Percentiles rank a stretch among this genome's conserved stretches.
Conservation (phyloP, 164 flowering plant species). For the Sextonia rubra region DNA sequence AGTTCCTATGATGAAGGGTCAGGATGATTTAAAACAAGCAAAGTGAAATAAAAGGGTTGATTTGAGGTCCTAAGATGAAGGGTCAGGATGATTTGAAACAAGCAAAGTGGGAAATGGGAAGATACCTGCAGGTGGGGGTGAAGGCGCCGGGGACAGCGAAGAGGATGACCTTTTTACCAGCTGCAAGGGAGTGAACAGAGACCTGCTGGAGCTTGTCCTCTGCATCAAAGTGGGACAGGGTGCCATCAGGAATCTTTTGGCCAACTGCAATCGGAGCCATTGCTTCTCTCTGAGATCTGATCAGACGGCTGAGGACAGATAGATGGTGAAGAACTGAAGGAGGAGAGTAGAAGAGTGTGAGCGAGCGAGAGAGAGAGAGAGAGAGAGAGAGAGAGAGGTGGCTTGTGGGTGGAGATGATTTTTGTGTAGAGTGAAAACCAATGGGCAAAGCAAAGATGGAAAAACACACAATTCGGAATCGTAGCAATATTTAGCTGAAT, state of each 20-base stretch:
- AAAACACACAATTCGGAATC: no score
- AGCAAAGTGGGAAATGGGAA: neutral
- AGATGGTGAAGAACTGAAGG: neutral
- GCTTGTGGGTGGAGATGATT: no score
- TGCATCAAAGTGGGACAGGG: conserved; percentile 58
- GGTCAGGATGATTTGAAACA: neutral
- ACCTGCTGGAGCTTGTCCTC: conserved; percentile 51
- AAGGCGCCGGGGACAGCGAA: conserved; percentile 95
- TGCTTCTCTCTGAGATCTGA: neutral
- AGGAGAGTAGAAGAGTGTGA: no score
- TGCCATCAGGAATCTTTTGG: conserved; percentile 69
- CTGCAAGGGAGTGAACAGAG: conserved; percentile 66
- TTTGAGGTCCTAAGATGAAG: no score
- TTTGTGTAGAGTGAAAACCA: no score
- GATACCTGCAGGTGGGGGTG: conserved; percentile 94
- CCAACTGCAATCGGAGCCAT: conserved; percentile 86
- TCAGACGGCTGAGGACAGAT: neutral
- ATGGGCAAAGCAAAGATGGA: no score
- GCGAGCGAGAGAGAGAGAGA: no score
- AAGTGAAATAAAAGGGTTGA: neutral
- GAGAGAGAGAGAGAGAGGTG: no score
- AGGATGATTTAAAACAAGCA: neutral
- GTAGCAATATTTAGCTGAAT: no score
- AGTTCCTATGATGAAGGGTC: no score
- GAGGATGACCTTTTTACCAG: conserved; percentile 80